Conservation (phyloP, 352 stramenopile species). For the Phytophthora pistaciae region DNA sequence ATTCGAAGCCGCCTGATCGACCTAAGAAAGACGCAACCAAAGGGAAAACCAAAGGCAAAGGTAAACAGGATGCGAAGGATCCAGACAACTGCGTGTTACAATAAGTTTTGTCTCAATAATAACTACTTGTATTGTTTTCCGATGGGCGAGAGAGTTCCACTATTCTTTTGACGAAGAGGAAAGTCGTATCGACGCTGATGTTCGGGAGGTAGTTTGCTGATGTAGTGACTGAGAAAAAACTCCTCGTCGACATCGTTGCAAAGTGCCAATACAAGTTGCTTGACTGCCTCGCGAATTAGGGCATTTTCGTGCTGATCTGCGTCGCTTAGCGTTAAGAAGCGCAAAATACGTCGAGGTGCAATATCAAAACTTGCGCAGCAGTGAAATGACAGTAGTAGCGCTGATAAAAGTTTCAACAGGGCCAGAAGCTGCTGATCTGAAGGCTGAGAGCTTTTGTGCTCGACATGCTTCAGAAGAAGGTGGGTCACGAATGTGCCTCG, state of each 20-base stretch:
- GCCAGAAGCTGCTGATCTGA: slow-evolving; percentile 44
- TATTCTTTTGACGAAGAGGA: background rate
- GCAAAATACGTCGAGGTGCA: slow-evolving; percentile 47
- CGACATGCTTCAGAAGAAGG: slow-evolving; percentile 36
- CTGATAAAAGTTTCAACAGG: slow-evolving; percentile 51
- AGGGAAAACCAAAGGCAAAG: slow-evolving; percentile 5
- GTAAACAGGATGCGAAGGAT: slow-evolving; percentile 17
- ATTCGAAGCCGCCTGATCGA: background rate
- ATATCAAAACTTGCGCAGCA: slow-evolving; percentile 62
- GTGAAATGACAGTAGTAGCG: slow-evolving; percentile 49
- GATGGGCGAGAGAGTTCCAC: background rate
- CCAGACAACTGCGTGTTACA: slow-evolving; percentile 35
- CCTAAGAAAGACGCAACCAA: slow-evolving; percentile 4
- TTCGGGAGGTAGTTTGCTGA: slow-evolving; percentile 19
- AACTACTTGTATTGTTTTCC: background rate
- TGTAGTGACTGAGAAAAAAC: slow-evolving; percentile 29
- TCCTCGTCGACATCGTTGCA: slow-evolving; percentile 45
- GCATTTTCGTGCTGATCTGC: slow-evolving; percentile 47
- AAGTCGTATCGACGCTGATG: slow-evolving; percentile 19
- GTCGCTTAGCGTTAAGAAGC: slow-evolving; percentile 38
- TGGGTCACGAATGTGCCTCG: slow-evolving; percentile 55
- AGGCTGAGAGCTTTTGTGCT: slow-evolving; percentile 21
- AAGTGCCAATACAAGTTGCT: slow-evolving; percentile 47
- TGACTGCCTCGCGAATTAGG: slow-evolving; percentile 48
- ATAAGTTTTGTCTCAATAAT: slow-evolving; percentile 1